Conservation (phyloP, 1,284 basidiomycete species). For the Trichosporon asahii region DNA sequence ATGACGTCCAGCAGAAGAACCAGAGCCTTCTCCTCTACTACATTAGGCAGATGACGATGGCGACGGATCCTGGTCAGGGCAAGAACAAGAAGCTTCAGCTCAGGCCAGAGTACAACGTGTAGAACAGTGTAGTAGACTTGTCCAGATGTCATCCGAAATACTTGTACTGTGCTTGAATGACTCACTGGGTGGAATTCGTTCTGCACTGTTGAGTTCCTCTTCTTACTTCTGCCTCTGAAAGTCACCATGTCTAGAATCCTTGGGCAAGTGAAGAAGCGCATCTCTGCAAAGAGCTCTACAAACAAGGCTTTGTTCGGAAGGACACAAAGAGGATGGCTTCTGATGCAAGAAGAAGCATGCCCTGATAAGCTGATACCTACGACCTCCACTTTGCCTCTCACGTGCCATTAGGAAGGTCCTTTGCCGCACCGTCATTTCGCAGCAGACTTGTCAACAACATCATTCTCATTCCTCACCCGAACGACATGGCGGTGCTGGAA, state of each 20-base stretch:
- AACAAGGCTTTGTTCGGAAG: neutral
- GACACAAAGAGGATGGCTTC: neutral
- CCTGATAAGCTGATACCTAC: conserved; percentile 58
- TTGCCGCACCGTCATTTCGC: neutral
- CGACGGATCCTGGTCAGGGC: conserved; percentile 17
- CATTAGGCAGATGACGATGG: conserved; percentile 28
- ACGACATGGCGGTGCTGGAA: neutral
- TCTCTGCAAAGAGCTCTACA: neutral
- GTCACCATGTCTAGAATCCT: too few relatives aligned
- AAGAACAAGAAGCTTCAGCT: conserved; percentile 28
- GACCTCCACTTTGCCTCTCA: neutral
- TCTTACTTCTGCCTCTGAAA: too few relatives aligned
- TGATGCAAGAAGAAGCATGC: neutral
- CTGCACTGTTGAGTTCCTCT: too few relatives aligned
- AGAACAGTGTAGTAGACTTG: conserved; percentile 20
- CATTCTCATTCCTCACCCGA: neutral
- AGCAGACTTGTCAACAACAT: neutral
- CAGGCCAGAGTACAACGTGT: conserved; percentile 27
- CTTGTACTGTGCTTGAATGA: neutral
- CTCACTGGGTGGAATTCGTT: too few relatives aligned
- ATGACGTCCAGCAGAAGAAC: conserved; percentile 28
- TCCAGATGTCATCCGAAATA: conserved; percentile 42
- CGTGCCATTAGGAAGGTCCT: conserved; percentile 58
- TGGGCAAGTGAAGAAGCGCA: too few relatives aligned
- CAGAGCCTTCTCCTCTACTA: conserved; percentile 34